These are phyloP conservation scores for Picochlorum sp. DNA, from an alignment of 139 green algal species.

Conservation along the genomic window DNA sequence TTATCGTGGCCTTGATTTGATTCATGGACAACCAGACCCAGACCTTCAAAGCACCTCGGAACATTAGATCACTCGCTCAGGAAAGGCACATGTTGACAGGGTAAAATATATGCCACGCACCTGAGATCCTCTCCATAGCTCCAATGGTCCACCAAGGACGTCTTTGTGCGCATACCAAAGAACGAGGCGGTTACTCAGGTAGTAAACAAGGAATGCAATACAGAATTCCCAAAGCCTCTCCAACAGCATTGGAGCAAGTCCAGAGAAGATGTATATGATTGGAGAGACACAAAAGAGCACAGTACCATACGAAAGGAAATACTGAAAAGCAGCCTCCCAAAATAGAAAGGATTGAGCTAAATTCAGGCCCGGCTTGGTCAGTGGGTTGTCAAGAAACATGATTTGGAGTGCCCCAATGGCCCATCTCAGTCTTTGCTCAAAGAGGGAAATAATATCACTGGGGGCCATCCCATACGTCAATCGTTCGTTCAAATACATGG, in stretches of 20 bases:
- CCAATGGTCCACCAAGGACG: not conserved
- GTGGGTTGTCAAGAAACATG: not conserved
- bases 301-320: not conserved
- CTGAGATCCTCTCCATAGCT: not conserved
- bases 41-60: not conserved
- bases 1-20: not conserved
- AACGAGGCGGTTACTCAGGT: not conserved
- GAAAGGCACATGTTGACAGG: no score
- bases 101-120: no score
- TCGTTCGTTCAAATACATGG: not conserved
- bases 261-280: not conserved
- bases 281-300: not conserved
- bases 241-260: not conserved
- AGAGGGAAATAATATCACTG: not conserved
- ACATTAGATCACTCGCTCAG: no score
- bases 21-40: not conserved
- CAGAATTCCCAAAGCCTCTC: not conserved
- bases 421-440: not conserved
- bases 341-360: not conserved
- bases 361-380: not conserved
- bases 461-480: not conserved
- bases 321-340: not conserved
- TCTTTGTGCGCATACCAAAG: not conserved
- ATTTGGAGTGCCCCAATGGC: not conserved
- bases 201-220: not conserved